Percentiles rank a stretch among this genome's conserved stretches.
These are phyloP conservation scores for Quercus phellos DNA, from an alignment of 331 rosid species.

Conservation along the genomic window DNA sequence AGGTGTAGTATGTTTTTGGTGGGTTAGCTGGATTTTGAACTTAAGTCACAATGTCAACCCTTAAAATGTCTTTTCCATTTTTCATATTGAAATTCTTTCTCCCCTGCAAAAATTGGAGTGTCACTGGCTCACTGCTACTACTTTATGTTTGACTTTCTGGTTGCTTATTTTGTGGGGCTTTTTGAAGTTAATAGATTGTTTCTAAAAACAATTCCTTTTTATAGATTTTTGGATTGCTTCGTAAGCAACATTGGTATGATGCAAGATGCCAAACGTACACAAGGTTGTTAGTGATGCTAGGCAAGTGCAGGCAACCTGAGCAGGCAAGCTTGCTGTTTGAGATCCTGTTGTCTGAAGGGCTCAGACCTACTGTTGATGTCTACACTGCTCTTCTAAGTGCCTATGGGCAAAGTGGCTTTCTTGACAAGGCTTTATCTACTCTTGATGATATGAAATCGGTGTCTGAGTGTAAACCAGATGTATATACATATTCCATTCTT, in stretches of 20 bases:
- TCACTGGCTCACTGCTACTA: neutral
- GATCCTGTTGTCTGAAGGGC: constrained; percentile 73
- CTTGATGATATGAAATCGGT: constrained; percentile 79
- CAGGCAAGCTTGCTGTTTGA: constrained; percentile 66
- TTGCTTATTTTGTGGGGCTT: neutral
- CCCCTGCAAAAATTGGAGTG: neutral
- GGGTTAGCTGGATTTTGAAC: no score
- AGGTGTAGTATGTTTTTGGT: no score
- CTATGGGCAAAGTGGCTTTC: constrained; percentile 64
- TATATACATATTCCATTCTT: constrained; percentile 66
- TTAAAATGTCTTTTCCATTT: neutral
- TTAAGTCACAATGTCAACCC: neutral
- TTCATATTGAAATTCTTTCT: neutral
- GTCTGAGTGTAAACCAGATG: constrained; percentile 64
- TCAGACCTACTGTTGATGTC: constrained; percentile 70
- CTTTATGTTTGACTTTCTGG: neutral
- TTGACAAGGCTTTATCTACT: constrained; percentile 60
- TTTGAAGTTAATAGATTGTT: constrained; percentile 10
- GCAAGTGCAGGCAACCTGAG: constrained; percentile 73
- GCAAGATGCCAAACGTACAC: constrained; percentile 83
- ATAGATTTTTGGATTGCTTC: constrained; percentile 74
- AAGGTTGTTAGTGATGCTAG: constrained; percentile 75
- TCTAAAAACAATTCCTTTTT: constrained; percentile 17
- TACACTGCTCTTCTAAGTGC: constrained; percentile 83
- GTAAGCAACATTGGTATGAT: constrained; percentile 78